Conservation (phyloP, 148 eudicot species). For the Oxyria digyna region DNA sequence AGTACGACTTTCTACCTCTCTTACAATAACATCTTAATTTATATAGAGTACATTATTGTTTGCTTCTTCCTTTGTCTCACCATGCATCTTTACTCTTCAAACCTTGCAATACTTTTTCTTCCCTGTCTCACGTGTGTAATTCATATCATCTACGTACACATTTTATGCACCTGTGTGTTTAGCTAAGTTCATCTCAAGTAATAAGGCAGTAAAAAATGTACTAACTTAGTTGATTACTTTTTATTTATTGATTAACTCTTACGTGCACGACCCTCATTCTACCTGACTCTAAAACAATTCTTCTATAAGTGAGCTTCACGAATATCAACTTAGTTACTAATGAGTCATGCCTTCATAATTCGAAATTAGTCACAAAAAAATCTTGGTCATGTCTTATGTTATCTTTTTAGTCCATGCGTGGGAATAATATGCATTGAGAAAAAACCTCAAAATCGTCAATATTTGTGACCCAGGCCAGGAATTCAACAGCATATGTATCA, state of each 20-base stretch:
- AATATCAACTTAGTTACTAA: too few relatives aligned
- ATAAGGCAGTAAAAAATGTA: too few relatives aligned
- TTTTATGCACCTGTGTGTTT: not conserved
- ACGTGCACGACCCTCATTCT: too few relatives aligned
- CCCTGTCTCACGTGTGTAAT: constrained; percentile 1
- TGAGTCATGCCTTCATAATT: too few relatives aligned
- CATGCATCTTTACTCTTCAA: not conserved
- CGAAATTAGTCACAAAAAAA: not conserved
- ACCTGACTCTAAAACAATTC: too few relatives aligned
- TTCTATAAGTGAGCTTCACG: too few relatives aligned
- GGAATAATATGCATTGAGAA: not conserved
- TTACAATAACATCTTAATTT: not conserved
- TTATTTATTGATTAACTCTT: too few relatives aligned
- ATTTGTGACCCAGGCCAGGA: not conserved
- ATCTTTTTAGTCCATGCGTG: constrained; percentile 1
- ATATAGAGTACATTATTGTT: not conserved
- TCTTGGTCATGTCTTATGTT: not conserved
- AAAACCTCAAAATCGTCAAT: not conserved
- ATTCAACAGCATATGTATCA: too few relatives aligned
- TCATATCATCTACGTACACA: not conserved
- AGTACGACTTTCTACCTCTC: not conserved
- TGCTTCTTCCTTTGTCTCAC: constrained; percentile 2
- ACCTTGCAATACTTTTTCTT: not conserved
- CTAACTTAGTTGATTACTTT: too few relatives aligned
- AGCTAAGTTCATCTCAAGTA: not conserved